Evolutionary conservation across 164 flowering plant species (phyloP).

Genomic region (Vitis vinifera): ASM3070453v1 NC_081811.1:6309001-6309500

Average conservation of each 20-base stretch:
- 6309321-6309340: neutral
- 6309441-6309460: slow-evolving; percentile 41
- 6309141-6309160: slow-evolving; percentile 35
- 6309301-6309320: neutral
- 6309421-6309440: slow-evolving; percentile 83
- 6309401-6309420: slow-evolving; percentile 89
- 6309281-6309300: neutral
- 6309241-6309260: neutral
- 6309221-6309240: slow-evolving; percentile 87
- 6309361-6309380: neutral
- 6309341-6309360: neutral
- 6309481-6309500: slow-evolving; percentile 96
- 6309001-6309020: slow-evolving; percentile 99
- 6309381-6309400: slow-evolving; percentile 66
- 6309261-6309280: neutral
- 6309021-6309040: slow-evolving; percentile 83
- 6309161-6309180: slow-evolving; percentile 89
- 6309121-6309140: neutral
- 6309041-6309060: slow-evolving; percentile 91
- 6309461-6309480: slow-evolving; percentile 96
- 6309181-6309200: slow-evolving; percentile 87
- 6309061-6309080: neutral
- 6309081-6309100: neutral
- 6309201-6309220: slow-evolving; percentile 93
- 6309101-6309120: neutral